Base-by-base conservation (phyloP, 352 stramenopile species). In the Phytophthora rubi region DNA sequence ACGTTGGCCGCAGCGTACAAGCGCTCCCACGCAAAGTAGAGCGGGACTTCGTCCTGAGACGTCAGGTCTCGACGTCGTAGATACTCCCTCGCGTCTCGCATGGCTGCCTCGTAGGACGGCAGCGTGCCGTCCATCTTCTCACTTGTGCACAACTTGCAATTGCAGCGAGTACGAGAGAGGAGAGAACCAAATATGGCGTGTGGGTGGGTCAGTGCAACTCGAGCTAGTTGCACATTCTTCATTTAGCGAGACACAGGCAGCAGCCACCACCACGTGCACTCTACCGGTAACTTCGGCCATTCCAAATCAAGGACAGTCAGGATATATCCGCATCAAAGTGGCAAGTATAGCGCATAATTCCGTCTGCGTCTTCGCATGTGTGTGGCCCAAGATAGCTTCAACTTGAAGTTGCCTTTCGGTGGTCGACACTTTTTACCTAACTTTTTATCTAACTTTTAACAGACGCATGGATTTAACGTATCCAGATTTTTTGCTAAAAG, bases 21-120 rank as follows among this genome's bases (percentile, higher is more conserved):
- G 12, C 81, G 69, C 15, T 87, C 62, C 81, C 81, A 89, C 1
- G 81, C 81, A 30, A 87, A 89, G 56, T 87, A 89, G 16, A 89
- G 59, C 16, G 81, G 81, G 8, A 76, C 58, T 15, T 89, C 81
- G 6, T 89, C 79, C 15, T 87, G 65, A 6, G 81, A 89, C 8
- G 58, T 71, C 26, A 89, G 28, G 23, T 87, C 81, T 1, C 80
- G 77, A 18, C 73, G 77, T 6, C 73, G 72, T 15, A 87, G 53
- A 10, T 77, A 81, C 28, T 44, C 56, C 23, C 62, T 62, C 2
- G 80, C 73, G 4, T 82, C 59, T 6, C 64, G 65, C 72, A 85
- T 85, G 1, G 71, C 60, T 5, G 62, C 54, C 51, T 87, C 80
- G 28, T 87, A 87, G 16, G 62, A 76, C 35, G 71, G 71, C 53